Evolutionary conservation across 768 basidiomycete species (phyloP), one percentile per base, ranked within the genome.

Genomic region (Suillus subaureus): DNA sequence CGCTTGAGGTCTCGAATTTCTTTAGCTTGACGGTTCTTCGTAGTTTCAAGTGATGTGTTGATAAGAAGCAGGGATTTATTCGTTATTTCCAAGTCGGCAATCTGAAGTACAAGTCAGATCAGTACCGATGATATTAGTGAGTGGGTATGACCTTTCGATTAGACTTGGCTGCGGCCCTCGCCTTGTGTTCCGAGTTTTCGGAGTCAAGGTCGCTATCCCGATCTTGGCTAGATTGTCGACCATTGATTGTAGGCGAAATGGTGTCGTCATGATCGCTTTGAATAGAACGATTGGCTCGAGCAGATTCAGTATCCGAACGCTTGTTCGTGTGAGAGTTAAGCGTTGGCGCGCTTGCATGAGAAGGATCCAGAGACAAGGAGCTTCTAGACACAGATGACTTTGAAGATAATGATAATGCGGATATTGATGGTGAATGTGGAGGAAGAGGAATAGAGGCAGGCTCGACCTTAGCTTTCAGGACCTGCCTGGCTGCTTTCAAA

Each of bases 71-170:
- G 83, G 1, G 94, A 97, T 40, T 86, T 84, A 75, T 94, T 96
- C 7, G 93, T 90, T 72, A 97, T 97, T 77, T 96, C 93, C 13
- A 97, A 82, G 79, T 97, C 94, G 15, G 91, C 92, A 65, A 97
- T 96, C 95, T 97, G 65, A 21, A 18, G 52, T 28, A 45, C 37
- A 47, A 15, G 28, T 70, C 40, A 67, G 62, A 35, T 61, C 39
- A 35, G 42, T 26, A 16, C 52, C 42, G 43, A 52, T 31, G 61
- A 61, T 16, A 49, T 23, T 33, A 9, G 37, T 56, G 47, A 33
- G 39, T 45, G 47, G 23, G 23, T 72, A 76, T 37, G 67, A 93
- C 93, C 88, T 95, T 95, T 65, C 93, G 87, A 75, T 90, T 89
- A n/a, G 92, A 90, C 79, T 93, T 94, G 13, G 93, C 93, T 70